Conservation (phyloP, 2,329 filamentous ascomycete species). For the Nakataea oryzae region DNA sequence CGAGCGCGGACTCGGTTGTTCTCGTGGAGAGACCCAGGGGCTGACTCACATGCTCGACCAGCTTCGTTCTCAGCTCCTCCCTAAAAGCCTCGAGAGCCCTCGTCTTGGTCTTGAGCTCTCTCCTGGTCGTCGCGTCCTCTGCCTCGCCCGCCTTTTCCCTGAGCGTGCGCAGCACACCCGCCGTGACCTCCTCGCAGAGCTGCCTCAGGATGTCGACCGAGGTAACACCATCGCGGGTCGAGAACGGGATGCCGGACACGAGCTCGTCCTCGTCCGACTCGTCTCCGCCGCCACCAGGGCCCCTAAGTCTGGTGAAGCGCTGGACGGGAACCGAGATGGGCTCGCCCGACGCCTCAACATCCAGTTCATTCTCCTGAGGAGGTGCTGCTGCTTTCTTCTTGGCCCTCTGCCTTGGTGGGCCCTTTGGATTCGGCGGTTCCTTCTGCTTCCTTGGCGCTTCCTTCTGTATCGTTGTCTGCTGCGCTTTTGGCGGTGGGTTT, state of each 20-base stretch:
- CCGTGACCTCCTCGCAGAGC: slow-evolving; percentile 50
- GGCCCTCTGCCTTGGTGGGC: slow-evolving; percentile 17
- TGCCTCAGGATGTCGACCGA: slow-evolving; percentile 52
- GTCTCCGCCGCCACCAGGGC: slow-evolving; percentile 22
- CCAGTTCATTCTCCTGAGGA: slow-evolving; percentile 10
- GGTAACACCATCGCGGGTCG: slow-evolving; percentile 45
- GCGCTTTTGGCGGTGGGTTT: slow-evolving; percentile 13
- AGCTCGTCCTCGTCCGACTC: slow-evolving; percentile 33
- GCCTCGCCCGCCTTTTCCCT: slow-evolving; percentile 30
- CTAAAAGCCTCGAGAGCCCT: slow-evolving; percentile 47
- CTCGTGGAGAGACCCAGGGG: background rate
- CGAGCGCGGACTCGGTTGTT: background rate
- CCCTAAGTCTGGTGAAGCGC: slow-evolving; percentile 40
- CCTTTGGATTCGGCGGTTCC: slow-evolving; percentile 23
- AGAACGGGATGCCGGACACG: slow-evolving; percentile 40
- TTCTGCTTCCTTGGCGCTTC: slow-evolving; percentile 16
- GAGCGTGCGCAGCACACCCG: slow-evolving; percentile 35
- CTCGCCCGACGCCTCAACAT: slow-evolving; percentile 12
- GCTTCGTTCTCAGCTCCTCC: slow-evolving; percentile 41
- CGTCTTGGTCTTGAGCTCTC: slow-evolving; percentile 44
- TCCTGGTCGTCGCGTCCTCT: slow-evolving; percentile 33
- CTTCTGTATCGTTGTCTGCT: background rate
- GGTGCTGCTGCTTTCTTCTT: slow-evolving; percentile 27
- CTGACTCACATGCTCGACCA: slow-evolving; percentile 48
- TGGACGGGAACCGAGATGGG: slow-evolving; percentile 49